A percentile compares a stretch with the other conserved stretches of the same genome.
phyloP scores from a whole-genome alignment of 805 yeast genomes.

The Saccharomycopsis malanga region DNA sequence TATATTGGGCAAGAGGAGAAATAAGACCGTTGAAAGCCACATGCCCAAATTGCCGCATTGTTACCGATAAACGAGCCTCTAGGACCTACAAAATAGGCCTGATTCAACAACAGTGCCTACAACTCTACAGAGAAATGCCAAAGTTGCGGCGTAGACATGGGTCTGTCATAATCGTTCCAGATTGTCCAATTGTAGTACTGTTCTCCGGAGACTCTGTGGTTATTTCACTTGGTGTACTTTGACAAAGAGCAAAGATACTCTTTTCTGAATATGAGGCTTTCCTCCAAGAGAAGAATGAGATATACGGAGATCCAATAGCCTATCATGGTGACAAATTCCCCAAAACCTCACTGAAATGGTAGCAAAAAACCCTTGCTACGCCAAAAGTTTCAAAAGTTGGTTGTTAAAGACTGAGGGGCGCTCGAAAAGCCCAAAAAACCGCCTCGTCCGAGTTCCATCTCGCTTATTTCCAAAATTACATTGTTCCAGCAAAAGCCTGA shows the following conservation, averaged over 20 bases:
- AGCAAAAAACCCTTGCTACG: no score
- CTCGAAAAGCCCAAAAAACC: not conserved
- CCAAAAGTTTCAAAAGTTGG: no score
- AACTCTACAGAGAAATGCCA: conserved; percentile 63
- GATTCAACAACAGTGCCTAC: conserved; percentile 84
- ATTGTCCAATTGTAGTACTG: conserved; percentile 62
- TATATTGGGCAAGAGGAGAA: conserved; percentile 59
- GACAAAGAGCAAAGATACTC: conserved; percentile 26
- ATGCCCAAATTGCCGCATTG: conserved; percentile 72
- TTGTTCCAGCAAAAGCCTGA: conserved; percentile 42
- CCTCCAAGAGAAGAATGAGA: conserved; percentile 62
- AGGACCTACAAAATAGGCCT: conserved; percentile 76
- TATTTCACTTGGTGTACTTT: conserved; percentile 13
- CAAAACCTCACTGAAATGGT: conserved; percentile 63
- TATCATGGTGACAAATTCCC: conserved; percentile 85
- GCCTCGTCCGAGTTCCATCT: conserved; percentile 23
- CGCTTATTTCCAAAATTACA: conserved; percentile 28
- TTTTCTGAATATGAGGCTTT: conserved; percentile 64
- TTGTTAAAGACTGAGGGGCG: not conserved
- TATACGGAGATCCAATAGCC: conserved; percentile 89
- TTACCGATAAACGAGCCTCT: conserved; percentile 59
- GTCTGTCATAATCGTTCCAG: conserved; percentile 61
- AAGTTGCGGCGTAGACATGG: conserved; percentile 61
- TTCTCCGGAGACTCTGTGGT: conserved; percentile 22
- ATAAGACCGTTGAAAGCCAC: conserved; percentile 60